Base-by-base conservation (phyloP, 805 yeast genomes). In the Kodamaea sagamina region DNA sequence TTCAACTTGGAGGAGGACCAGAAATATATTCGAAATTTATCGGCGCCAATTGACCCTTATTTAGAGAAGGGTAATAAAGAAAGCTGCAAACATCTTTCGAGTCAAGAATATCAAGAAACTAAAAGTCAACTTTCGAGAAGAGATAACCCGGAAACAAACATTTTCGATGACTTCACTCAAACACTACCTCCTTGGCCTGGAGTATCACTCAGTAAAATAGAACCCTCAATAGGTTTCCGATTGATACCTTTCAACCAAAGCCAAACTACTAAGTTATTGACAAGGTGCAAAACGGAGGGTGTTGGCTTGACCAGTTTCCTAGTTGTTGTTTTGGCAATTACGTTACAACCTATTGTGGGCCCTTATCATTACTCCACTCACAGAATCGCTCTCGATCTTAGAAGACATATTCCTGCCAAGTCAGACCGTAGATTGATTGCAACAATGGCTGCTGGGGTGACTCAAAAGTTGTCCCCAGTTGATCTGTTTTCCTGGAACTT, bases 271-370 rank as follows among this genome's bases (percentile, higher is more conserved):
- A 26, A 28, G 9, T 53, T 68, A 1, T 48, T 67, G 36, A 39
- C 46, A n/a, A 50, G 44, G 21, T 68, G 72, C 49, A 66, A 58
- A 46, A 42, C 42, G 29, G 41, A 64, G 17, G 47, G 50, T 4
- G 71, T 66, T 4, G 59, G 68, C 16, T 40, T 68, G 6, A 68
- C 75, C 3, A 40, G 71, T 4, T 67, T 59, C 45, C 40, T 69
- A 10, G 52, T 55, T 38, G 51, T 52, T 17, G 47, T 58, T 4
- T 55, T 52, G 21, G 61, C 62, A 2, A 43, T 62, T 19, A 57
- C 66, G 1, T 53, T 66, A 27, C 54, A 54, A 18, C 67, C 68
- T 1, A 29, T 67, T 2, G 57, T 54, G 31, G 67, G 68, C 0
- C 43, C 54, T 18, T 25, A 51, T 3, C 47, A 51, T 37, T 58